Evolutionary conservation across 768 basidiomycete species (phyloP), one percentile per base, ranked within the genome.

Genomic region (Xanthoconium stramineum): DNA sequence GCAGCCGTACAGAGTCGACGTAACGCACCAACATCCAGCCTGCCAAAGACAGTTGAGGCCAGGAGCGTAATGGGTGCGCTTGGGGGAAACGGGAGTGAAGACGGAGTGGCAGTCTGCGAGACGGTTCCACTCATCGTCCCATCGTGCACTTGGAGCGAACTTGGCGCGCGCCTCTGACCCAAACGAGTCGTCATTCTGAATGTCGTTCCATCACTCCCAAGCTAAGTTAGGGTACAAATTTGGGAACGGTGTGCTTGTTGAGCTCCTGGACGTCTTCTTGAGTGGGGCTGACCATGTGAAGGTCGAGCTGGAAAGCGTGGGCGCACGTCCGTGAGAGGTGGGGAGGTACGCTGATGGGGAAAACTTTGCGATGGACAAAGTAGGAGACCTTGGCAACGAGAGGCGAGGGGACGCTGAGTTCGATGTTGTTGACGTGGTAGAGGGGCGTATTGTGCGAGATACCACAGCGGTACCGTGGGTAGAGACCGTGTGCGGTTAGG

Each of bases 341-440:
- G 0, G 70, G 66, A 3, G 82, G 80, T 36, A 82, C 63, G 11
- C 53, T 63, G 57, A 86, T 74, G 0, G 78, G 74, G 3, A 70
- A 62, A 6, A 77, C 60, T 58, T 89, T 85, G 28, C 80, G 73
- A 19, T 83, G 80, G 11, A 83, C 74, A 46, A 86, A 78, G 71
- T 81, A 89, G 33, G 87, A 66, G 10, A 88, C 75, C 38, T 81
- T 84, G 0, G 88, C 88, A 0, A 86, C 80, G 33, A 75, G 83
- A 72, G 17, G 80, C 74, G 9, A 82, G 78, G 0, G 87, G 85
- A 68, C 39, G 24, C 56, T 57, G 15, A 69, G 60, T 3, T 61
- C 60, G 9, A 70, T 45, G 9, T 55, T 72, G 7, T 74, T 64
- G 5, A 60, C 59, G 39, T 72, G 66, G 53, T 76, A 74, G 33